Percentiles rank a stretch among this genome's conserved stretches.
Evolutionary conservation across 208 protist species (phyloP).

Genomic region (Wallacemonas rigidus): DNA sequence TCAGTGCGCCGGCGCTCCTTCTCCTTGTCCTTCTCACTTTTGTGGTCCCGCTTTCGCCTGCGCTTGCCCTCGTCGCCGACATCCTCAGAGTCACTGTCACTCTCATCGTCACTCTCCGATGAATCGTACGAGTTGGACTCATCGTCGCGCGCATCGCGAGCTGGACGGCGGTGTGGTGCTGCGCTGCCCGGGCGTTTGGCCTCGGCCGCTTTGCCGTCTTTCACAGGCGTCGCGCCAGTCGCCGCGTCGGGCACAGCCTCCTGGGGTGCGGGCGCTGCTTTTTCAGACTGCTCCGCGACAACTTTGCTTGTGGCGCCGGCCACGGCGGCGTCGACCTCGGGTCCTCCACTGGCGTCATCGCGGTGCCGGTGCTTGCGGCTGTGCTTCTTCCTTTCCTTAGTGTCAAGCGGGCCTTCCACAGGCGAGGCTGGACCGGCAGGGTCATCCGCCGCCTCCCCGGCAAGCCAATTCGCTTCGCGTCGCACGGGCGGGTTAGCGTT

Average conservation of each 20-base stretch:
- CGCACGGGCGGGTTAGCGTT: constrained; percentile 4
- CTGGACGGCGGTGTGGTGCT: constrained; percentile 1
- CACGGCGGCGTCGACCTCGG: not conserved
- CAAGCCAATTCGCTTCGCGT: constrained; percentile 19
- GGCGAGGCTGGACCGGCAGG: constrained; percentile 10
- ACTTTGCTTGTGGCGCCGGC: not conserved
- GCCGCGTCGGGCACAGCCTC: not conserved
- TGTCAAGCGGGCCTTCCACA: constrained; percentile 5
- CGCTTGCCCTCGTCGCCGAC: constrained; percentile 24
- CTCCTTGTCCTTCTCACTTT: not conserved
- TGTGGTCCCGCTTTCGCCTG: not conserved
- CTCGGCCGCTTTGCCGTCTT: not conserved
- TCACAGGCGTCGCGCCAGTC: not conserved
- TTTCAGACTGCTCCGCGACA: not conserved
- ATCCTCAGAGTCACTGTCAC: constrained; percentile 12
- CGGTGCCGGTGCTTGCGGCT: constrained; percentile 3
- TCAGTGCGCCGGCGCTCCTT: constrained; percentile 22
- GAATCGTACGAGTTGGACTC: not conserved
- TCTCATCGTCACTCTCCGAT: constrained; percentile 19
- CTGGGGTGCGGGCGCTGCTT: not conserved
- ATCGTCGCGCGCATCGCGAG: not conserved
- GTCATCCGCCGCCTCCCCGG: not conserved
- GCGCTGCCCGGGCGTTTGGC: not conserved
- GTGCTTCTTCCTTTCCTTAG: constrained; percentile 9
- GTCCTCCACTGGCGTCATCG: not conserved